Base-by-base conservation (phyloP, 2,329 filamentous ascomycete genomes). In the Phaeoacremonium minimum region DNA sequence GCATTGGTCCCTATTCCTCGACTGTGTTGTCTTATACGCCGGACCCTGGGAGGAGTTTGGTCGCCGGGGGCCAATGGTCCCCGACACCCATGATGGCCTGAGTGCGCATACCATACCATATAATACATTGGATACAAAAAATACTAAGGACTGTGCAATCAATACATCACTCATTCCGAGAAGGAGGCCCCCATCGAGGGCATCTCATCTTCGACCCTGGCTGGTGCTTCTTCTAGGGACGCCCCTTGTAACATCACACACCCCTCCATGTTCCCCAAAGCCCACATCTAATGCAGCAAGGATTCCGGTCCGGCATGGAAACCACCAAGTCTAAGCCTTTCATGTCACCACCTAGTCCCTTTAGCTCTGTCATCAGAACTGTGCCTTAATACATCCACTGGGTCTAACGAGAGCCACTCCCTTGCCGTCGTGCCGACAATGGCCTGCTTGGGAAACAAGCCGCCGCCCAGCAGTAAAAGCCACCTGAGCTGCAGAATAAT, bases 101-200 rank as follows among this genome's bases (percentile, higher is more conserved):
- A 19, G 28, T 28, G 29, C 13, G 18, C 37, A 36, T 37, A 22
- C 33, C 15, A 30, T 36, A 33, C 32, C 22, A 28, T 15, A 33
- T 14, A 26, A 13, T 16, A 17, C 11, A 20, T 18, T 28, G 31
- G 33, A 32, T n/a, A n/a, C n/a, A n/a, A n/a, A n/a, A n/a, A n/a
- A n/a, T n/a, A n/a, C n/a, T n/a, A n/a, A n/a, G n/a, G n/a, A n/a
- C n/a, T n/a, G n/a, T n/a, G n/a, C n/a, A n/a, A n/a, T n/a, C n/a
- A n/a, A n/a, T n/a, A n/a, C n/a, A n/a, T n/a, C n/a, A n/a, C n/a
- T n/a, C n/a, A n/a, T n/a, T 26, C 22, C 22, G 22, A 9, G 9
- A n/a, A 9, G 9, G 22, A 9, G 9, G 9, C 22, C 22, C 22
- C 22, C 22, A 26, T 26, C n/a, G 22, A 9, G 22, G 22, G n/a